These are phyloP conservation scores for Sporothrix sp. DNA, from an alignment of 2,329 filamentous ascomycete species.

Conservation along the genomic window DNA sequence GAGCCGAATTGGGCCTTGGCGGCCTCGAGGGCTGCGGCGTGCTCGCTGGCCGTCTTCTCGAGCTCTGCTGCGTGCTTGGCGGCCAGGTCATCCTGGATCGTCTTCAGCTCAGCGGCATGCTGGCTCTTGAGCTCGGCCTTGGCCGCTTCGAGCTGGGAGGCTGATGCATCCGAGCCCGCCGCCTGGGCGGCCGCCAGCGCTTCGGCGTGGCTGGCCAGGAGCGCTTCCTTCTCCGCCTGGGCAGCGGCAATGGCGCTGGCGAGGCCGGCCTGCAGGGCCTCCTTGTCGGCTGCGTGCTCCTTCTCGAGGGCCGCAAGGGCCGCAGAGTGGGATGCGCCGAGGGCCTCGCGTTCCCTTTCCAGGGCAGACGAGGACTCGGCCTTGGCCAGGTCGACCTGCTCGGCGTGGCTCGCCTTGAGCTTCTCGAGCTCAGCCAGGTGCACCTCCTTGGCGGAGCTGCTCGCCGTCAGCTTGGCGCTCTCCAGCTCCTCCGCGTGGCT, in stretches of 20 bases:
- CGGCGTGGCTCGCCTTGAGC: constrained; percentile 44
- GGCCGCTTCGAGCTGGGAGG: constrained; percentile 26
- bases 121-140: constrained; percentile 33
- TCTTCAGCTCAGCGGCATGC: constrained; percentile 37
- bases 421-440: constrained; percentile 42
- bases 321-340: constrained; percentile 36
- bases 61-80: constrained; percentile 11
- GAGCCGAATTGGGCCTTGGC: constrained; percentile 26
- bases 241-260: constrained; percentile 23
- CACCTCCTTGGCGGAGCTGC: constrained; percentile 39
- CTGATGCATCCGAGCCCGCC: constrained; percentile 20
- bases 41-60: constrained; percentile 24
- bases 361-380: constrained; percentile 23
- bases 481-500: constrained; percentile 51
- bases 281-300: constrained; percentile 30
- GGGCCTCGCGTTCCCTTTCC: constrained; percentile 26
- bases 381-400: constrained; percentile 29
- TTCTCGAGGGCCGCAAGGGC: constrained; percentile 34
- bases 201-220: constrained; percentile 26
- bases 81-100: constrained; percentile 28
- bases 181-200: constrained; percentile 22
- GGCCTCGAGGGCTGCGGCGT: constrained; percentile 26
- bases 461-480: constrained; percentile 42
- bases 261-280: constrained; percentile 27
- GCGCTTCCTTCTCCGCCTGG: constrained; percentile 29